Evolutionary conservation across 805 yeast species (phyloP).

Genomic region (Saccharomyces kudriavzevii): DNA sequence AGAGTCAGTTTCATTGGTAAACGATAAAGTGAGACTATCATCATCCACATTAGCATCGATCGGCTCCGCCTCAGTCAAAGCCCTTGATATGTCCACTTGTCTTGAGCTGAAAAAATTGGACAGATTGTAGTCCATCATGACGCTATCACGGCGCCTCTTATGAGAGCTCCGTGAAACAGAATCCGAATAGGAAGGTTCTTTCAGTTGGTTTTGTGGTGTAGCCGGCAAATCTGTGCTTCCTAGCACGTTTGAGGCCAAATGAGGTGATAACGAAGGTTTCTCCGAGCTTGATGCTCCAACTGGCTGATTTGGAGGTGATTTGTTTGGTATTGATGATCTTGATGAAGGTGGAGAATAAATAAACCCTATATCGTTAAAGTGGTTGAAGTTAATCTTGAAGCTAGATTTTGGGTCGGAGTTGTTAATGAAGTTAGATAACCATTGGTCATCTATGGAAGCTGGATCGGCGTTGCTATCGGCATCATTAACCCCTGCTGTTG

Average conservation of each 20-base stretch:
- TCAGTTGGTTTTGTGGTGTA: not conserved
- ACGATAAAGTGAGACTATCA: not conserved
- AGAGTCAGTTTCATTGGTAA: not conserved
- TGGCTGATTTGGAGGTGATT: not conserved
- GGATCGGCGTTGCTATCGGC: not conserved
- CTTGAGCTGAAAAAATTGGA: slow-evolving; percentile 54
- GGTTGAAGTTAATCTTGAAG: slow-evolving; percentile 34
- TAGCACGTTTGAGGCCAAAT: not conserved
- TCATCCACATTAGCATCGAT: not conserved
- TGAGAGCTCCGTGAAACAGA: not conserved
- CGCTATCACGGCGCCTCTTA: not conserved
- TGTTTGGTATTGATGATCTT: not conserved
- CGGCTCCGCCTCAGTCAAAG: not conserved
- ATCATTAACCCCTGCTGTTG: not conserved
- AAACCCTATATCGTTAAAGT: slow-evolving; percentile 54
- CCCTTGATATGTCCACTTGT: slow-evolving; percentile 46
- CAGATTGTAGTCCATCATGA: slow-evolving; percentile 26
- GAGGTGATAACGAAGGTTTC: not conserved
- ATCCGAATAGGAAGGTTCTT: not conserved
- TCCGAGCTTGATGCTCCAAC: not conserved
- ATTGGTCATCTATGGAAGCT: slow-evolving; percentile 25
- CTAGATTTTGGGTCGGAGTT: not conserved
- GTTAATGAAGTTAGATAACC: slow-evolving; percentile 59
- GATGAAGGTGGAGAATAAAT: slow-evolving; percentile 5
- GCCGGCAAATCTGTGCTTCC: not conserved